These are phyloP conservation scores for Beauveria pseudobassiana DNA, from an alignment of 2,329 filamentous ascomycete genomes.

Conservation along the genomic window DNA sequence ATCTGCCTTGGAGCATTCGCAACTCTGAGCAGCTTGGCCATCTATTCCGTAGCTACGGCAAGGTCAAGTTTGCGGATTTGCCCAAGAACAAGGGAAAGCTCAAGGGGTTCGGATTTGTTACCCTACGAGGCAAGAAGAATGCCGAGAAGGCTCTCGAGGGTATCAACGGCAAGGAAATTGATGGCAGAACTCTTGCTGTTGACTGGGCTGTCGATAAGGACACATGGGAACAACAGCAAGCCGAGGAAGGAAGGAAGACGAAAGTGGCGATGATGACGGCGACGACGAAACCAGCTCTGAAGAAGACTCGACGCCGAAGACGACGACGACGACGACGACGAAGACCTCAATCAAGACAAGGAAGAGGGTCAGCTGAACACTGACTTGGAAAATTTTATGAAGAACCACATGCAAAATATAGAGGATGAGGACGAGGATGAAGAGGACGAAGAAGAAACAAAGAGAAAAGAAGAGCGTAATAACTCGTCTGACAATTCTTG, in stretches of 20 bases:
- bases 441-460: slow-evolving; percentile 34
- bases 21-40: slow-evolving; percentile 69
- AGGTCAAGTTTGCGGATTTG: slow-evolving; percentile 79
- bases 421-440: slow-evolving; percentile 50
- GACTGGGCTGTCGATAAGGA: slow-evolving; percentile 96
- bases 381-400: slow-evolving; percentile 48
- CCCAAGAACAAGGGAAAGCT: slow-evolving; percentile 72
- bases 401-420: slow-evolving; percentile 49
- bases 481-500: slow-evolving; percentile 55
- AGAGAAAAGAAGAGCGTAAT: slow-evolving; percentile 16
- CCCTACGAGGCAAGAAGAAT: slow-evolving; percentile 80
- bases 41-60: slow-evolving; percentile 82
- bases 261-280: slow-evolving; percentile 22
- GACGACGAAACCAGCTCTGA: slow-evolving; percentile 19
- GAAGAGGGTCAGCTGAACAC: slow-evolving; percentile 36
- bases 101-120: slow-evolving; percentile 87
- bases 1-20: slow-evolving; percentile 94
- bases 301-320: slow-evolving; percentile 19
- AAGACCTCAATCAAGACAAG: slow-evolving; percentile 25
- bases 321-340: slow-evolving; percentile 23
- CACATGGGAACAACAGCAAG: slow-evolving; percentile 65
- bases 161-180: slow-evolving; percentile 84
- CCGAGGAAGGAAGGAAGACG: slow-evolving; percentile 23
- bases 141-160: slow-evolving; percentile 79
- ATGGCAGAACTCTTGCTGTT: slow-evolving; percentile 81